phyloP scores from a whole-genome alignment of 441 rosid species.

The Euphorbia celastroides region DNA sequence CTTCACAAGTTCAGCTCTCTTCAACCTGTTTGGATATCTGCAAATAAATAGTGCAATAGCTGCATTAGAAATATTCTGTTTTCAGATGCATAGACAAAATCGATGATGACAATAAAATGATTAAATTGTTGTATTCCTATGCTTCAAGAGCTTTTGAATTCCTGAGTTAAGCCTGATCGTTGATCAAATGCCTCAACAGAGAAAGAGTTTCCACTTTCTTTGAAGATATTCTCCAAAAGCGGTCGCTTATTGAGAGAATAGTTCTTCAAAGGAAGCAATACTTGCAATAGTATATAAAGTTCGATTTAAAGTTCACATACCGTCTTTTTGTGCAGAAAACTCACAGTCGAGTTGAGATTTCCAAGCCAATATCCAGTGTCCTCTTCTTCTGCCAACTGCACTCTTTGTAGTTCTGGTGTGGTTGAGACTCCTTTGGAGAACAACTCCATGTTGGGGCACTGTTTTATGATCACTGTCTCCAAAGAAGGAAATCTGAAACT shows the following conservation, averaged over 20 bases:
- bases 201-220: background rate
- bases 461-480: background rate
- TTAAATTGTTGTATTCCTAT: too few species aligned
- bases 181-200: conserved; percentile 12
- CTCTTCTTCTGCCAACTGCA: background rate
- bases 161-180: background rate
- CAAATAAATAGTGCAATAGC: background rate
- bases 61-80: background rate
- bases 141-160: background rate
- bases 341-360: conserved; percentile 4
- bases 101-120: too few species aligned
- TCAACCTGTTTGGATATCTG: background rate
- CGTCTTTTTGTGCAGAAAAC: background rate
- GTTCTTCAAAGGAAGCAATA: background rate
- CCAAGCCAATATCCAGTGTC: background rate
- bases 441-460: conserved; percentile 23
- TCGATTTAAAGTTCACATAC: too few species aligned
- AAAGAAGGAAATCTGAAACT: conserved; percentile 21
- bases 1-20: background rate
- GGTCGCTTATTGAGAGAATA: background rate
- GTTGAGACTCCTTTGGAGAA: conserved; percentile 4
- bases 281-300: background rate
- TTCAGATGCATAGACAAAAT: too few species aligned
- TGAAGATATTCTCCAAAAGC: background rate
- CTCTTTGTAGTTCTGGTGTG: background rate